Evolutionary conservation across 257 asterid genomes (phyloP).

Genomic region (Rhazya stricta): DNA sequence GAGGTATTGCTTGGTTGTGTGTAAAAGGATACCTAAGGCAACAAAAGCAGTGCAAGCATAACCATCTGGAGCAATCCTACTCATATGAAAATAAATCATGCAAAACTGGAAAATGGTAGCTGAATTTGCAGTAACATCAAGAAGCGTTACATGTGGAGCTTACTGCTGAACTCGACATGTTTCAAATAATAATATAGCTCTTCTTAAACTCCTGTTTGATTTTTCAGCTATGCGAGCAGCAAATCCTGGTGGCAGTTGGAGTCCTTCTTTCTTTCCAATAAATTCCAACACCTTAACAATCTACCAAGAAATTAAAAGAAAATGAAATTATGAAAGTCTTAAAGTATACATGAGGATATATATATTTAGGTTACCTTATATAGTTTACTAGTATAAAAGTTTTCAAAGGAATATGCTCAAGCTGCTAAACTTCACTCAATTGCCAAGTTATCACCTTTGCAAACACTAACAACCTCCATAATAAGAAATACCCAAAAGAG

Average conservation of each 20-base stretch:
- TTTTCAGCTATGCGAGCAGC: constrained; percentile 71
- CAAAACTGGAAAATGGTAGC: not conserved
- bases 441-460: not conserved
- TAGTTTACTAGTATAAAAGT: not conserved
- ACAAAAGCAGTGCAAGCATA: constrained; percentile 16
- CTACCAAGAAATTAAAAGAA: constrained; percentile 32
- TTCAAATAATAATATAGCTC: constrained; percentile 86
- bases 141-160: constrained; percentile 22
- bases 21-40: constrained; percentile 77
- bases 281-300: constrained; percentile 73
- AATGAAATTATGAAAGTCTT: not conserved
- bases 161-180: constrained; percentile 97
- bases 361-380: not conserved
- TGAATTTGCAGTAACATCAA: constrained; percentile 2
- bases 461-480: not conserved
- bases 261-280: constrained; percentile 84
- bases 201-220: constrained; percentile 85
- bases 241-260: constrained; percentile 77
- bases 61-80: not conserved
- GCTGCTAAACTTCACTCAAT: not conserved
- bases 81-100: not conserved
- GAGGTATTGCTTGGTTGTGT: constrained; percentile 64
- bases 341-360: not conserved
- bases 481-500: not conserved
- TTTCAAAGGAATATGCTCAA: not conserved